Conservation (phyloP, 805 yeast genomes). For the Vanderwaltozyma polyspora region DNA sequence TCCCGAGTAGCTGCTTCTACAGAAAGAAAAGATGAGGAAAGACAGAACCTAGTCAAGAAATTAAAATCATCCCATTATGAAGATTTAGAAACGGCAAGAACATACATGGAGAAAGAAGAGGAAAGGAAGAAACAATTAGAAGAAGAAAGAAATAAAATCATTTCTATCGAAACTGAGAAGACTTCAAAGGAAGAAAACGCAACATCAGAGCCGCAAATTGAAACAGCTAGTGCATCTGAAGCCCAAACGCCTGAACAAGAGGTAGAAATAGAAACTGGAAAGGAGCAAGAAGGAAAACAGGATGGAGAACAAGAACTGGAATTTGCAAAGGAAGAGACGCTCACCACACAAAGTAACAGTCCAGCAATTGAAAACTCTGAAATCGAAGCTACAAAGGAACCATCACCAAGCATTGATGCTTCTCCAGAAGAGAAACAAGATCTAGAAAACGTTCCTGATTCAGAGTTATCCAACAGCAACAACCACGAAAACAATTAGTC, state of each 20-base stretch:
- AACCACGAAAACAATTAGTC: too few species aligned
- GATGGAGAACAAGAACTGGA: not conserved
- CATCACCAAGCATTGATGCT: too few species aligned
- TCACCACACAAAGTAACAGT: too few species aligned
- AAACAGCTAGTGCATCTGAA: not conserved
- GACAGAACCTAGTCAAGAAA: slow-evolving; percentile 6
- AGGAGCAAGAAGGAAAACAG: not conserved
- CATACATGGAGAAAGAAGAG: slow-evolving; percentile 8
- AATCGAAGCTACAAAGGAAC: too few species aligned
- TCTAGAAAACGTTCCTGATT: too few species aligned
- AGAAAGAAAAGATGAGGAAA: slow-evolving; percentile 3
- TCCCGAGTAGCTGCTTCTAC: slow-evolving; percentile 10
- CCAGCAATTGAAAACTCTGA: too few species aligned
- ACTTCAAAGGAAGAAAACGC: not conserved
- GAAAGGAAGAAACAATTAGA: slow-evolving; percentile 10
- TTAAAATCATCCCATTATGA: slow-evolving; percentile 10
- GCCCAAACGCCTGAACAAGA: not conserved
- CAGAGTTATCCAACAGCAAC: too few species aligned
- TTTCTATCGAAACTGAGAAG: too few species aligned
- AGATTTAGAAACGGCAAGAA: slow-evolving; percentile 15
- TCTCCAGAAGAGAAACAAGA: too few species aligned
- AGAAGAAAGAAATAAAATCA: slow-evolving; percentile 4
- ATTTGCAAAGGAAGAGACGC: too few species aligned
- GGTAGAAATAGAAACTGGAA: not conserved
- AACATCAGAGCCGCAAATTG: not conserved